These are phyloP conservation scores for Trifolium pratense DNA, from an alignment of 306 rosid species.

Conservation along the genomic window DNA sequence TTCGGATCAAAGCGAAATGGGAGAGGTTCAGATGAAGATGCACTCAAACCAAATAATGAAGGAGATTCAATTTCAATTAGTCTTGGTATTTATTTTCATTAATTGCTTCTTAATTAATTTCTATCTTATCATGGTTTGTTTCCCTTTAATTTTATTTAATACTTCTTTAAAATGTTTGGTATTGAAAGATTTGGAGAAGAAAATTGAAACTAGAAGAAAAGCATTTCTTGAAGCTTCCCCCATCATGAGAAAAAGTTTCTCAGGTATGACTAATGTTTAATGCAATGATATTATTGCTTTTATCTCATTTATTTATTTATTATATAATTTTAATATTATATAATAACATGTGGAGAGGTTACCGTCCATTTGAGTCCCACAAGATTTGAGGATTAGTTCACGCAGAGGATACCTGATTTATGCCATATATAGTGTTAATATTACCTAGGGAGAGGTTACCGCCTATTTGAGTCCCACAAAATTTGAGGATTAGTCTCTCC, in stretches of 20 bases:
- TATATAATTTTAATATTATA: too few relatives aligned
- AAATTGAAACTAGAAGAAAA: conserved; percentile 58
- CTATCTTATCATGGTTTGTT: not conserved
- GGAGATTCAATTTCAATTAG: conserved; percentile 44
- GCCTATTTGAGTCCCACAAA: too few relatives aligned
- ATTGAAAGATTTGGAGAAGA: conserved; percentile 56
- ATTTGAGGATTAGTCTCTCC: too few relatives aligned
- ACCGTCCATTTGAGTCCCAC: too few relatives aligned
- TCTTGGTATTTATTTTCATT: conserved; percentile 48
- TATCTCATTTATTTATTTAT: too few relatives aligned
- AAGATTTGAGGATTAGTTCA: too few relatives aligned
- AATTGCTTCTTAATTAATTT: not conserved
- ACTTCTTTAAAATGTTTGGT: not conserved
- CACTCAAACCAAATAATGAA: conserved; percentile 41
- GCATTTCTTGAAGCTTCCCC: conserved; percentile 56
- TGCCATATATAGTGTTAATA: too few relatives aligned
- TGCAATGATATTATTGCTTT: not conserved
- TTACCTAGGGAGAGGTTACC: too few relatives aligned
- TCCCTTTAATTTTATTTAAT: not conserved
- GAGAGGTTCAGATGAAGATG: conserved; percentile 59
- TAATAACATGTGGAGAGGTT: too few relatives aligned
- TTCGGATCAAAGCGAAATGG: conserved; percentile 68
- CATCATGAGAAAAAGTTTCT: conserved; percentile 54
- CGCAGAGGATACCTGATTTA: too few relatives aligned
- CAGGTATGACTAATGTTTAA: conserved; percentile 50